phyloP scores from a whole-genome alignment of 1,139 yeast species.

The Yamadazyma dushanensis region DNA sequence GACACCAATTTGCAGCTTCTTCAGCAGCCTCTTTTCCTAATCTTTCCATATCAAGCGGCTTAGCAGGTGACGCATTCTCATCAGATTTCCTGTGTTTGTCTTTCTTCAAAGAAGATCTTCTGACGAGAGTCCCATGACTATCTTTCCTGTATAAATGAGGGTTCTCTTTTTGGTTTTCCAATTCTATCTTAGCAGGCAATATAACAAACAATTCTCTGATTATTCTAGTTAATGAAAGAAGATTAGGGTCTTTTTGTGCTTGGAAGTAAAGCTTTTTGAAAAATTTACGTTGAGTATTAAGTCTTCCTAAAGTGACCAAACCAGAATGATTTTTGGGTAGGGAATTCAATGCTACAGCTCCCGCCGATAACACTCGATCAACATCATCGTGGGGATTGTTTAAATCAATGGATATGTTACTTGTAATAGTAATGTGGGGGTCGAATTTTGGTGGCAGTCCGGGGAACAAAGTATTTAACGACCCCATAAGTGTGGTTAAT shows the following conservation, averaged over 20 bases:
- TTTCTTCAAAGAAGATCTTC: conserved; percentile 27
- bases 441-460: conserved; percentile 65
- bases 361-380: conserved; percentile 60
- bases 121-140: conserved; percentile 31
- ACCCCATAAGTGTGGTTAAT: conserved; percentile 58
- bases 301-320: conserved; percentile 39
- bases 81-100: conserved; percentile 10
- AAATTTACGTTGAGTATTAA: conserved; percentile 43
- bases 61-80: conserved; percentile 11
- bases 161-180: conserved; percentile 35
- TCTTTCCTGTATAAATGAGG: conserved; percentile 44
- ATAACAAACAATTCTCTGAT: conserved; percentile 69
- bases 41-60: conserved; percentile 27
- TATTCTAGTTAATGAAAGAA: conserved; percentile 65
- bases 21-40: conserved; percentile 31
- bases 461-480: conserved; percentile 68
- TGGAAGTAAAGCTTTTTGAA: conserved; percentile 67
- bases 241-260: conserved; percentile 53
- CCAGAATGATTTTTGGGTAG: conserved; percentile 39
- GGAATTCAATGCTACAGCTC: conserved; percentile 62
- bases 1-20: conserved; percentile 56
- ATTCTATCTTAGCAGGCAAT: conserved; percentile 38
- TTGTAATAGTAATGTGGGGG: conserved; percentile 77
- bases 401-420: conserved; percentile 50
- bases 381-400: conserved; percentile 53